These are phyloP conservation scores for Rhizopogon roseolus DNA, from an alignment of 768 basidiomycete genomes.

Conservation along the genomic window DNA sequence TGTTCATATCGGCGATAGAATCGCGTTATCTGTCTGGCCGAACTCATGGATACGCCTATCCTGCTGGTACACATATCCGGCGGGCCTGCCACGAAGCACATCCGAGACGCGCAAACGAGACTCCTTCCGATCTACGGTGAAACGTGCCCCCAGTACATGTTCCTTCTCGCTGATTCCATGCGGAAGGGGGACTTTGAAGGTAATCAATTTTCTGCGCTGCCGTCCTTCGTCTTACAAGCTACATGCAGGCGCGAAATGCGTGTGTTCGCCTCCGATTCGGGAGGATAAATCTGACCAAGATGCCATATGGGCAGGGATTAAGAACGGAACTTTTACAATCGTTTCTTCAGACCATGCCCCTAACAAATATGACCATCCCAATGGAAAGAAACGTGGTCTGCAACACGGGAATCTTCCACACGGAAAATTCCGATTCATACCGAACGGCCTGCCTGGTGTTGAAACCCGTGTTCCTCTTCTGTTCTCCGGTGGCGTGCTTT, in stretches of 20 bases:
- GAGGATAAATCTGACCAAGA: slow-evolving; percentile 12
- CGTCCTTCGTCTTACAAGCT: not conserved
- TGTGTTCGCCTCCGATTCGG: slow-evolving; percentile 13
- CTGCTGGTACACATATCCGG: slow-evolving; percentile 14
- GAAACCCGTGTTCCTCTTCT: slow-evolving; percentile 29
- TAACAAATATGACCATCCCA: slow-evolving; percentile 20
- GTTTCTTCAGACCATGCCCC: slow-evolving; percentile 30
- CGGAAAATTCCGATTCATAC: slow-evolving; percentile 26
- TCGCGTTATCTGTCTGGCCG: slow-evolving; percentile 10
- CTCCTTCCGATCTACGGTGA: slow-evolving; percentile 16
- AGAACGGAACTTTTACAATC: slow-evolving; percentile 22
- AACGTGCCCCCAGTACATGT: slow-evolving; percentile 15
- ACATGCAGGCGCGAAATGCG: slow-evolving; percentile 9
- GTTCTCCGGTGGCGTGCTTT: slow-evolving; percentile 24
- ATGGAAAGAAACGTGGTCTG: slow-evolving; percentile 18
- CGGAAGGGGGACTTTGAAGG: slow-evolving; percentile 13
- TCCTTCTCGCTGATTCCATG: slow-evolving; percentile 11
- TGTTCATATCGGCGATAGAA: not conserved
- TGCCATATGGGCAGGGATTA: slow-evolving; percentile 12
- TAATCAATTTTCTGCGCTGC: not conserved
- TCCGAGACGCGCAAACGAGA: slow-evolving; percentile 13
- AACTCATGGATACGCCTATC: slow-evolving; percentile 16
- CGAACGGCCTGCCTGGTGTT: slow-evolving; percentile 30
- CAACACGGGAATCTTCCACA: slow-evolving; percentile 19
- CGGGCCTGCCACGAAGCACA: slow-evolving; percentile 8